Conservation (phyloP, 768 basidiomycete genomes). For the Collybiopsis luxurians region DNA sequence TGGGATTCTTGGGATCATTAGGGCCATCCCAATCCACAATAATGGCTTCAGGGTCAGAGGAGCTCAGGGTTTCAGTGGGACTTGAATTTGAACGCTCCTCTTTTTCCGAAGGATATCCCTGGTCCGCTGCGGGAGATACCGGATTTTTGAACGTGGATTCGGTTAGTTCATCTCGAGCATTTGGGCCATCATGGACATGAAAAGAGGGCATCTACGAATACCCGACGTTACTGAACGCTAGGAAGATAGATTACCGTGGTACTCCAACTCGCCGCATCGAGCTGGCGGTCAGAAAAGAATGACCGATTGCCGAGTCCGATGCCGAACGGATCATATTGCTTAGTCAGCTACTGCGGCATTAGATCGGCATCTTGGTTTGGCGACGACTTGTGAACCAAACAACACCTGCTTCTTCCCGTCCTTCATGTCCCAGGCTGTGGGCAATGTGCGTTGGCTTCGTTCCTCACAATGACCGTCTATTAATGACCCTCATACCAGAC, state of each 20-base stretch:
- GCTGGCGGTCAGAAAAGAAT: background rate
- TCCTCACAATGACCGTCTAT: background rate
- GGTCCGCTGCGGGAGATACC: background rate
- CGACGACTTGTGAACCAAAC: background rate
- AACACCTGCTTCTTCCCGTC: background rate
- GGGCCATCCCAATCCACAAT: conserved; percentile 67
- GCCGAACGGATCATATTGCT: background rate
- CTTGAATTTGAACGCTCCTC: background rate
- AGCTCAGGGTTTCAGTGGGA: background rate
- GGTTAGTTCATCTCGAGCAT: background rate
- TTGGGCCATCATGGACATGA: background rate
- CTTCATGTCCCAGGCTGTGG: conserved; percentile 77
- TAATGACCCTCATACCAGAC: conserved; percentile 49
- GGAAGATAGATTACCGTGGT: background rate
- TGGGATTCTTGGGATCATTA: conserved; percentile 55
- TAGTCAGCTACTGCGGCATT: background rate
- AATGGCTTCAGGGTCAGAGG: conserved; percentile 14
- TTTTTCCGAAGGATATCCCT: background rate
- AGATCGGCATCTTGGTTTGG: background rate
- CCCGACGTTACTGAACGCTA: background rate
- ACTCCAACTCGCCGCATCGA: too few relatives aligned
- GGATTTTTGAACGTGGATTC: background rate
- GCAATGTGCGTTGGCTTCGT: conserved; percentile 56
- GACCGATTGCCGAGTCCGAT: conserved; percentile 1
- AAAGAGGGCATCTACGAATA: background rate